Base-by-base conservation (phyloP, 2,329 filamentous ascomycete genomes). In the Ophiostoma australiae region DNA sequence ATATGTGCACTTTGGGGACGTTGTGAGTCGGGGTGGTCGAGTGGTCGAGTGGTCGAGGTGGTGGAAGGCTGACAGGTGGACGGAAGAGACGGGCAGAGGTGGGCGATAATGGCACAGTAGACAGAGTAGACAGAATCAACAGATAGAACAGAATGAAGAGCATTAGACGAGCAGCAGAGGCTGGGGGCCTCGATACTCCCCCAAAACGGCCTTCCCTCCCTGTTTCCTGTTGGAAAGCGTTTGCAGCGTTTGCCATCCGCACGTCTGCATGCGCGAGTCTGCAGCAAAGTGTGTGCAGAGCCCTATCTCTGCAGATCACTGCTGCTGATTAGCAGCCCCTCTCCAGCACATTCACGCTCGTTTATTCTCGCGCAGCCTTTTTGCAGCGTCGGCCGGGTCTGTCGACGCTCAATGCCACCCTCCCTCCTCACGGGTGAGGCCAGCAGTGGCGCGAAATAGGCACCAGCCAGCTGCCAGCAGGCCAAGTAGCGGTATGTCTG, bases 401-500 rank as follows among this genome's bases (percentile, higher is more conserved):
- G 44, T 41, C 39, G 52, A 52, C 52, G 52, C 52, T 27, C 52
- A 58, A 58, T 58, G n/a, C 23, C n/a, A 58, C 52, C 52, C 52
- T 23, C 52, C 52, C 52, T 23, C 23, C 52, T 58, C 52, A 7
- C 52, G 52, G 52, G n/a, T 58, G 27, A 13, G 23, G n/a, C 5
- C 52, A 27, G 44, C 17, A 13, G 23, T 58, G 52, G 52, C 52
- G 48, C 27, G 52, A 58, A 15, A 58, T 41, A 13, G 39, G 39
- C 11, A 41, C 39, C 39, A 41, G 15, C 27, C 39, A 41, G 15
- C 39, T 11, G 37, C 37, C 37, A 55, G 15, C 48, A 55, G n/a
- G 52, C 11, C 52, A 58, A 58, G 52, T 58, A 58, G 52, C 52
- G 52, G 52, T 58, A 58, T 58, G 52, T 15, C 52, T 58, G n/a